Base-by-base conservation (phyloP, 2,329 filamentous ascomycete genomes). In the Colletotrichum cordylinicola region DNA sequence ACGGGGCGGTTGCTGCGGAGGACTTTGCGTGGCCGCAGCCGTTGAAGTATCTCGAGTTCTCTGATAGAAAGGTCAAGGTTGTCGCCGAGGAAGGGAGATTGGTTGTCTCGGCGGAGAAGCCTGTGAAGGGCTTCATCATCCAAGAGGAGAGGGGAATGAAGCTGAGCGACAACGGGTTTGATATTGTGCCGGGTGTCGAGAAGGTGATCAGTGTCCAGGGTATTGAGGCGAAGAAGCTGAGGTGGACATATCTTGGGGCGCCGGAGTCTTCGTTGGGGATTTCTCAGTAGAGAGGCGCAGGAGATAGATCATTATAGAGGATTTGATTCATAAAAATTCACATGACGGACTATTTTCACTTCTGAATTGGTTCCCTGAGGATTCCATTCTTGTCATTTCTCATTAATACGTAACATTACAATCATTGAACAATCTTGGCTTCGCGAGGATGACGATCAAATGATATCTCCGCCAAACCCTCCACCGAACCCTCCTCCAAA, bases 11-110 rank as follows among this genome's bases (percentile, higher is more conserved):
- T 18, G 80, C 90, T 3, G 86, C 89, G 6, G 83, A 86, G 16
- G 89, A 90, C 73, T 84, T 87, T 15, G 89, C 90, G 35, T 93
- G 91, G 91, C 91, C 91, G 1, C 89, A 93, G 64, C 91, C 91
- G 1, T 78, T 93, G 67, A 93, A 93, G 82, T 92, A 92, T 76
- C 81, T 91, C 2, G 86, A 89, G 77, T 83, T 93, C 56, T 81
- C 85, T 15, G 82, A 87, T 52, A 86, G 88, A 31, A 80, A 83
- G 1, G 80, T 91, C 13, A 79, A 79, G 12, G 79, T 87, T 29
- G 76, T 81, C 15, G 58, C 55, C 9, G 39, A 43, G 31, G 58
- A 83, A 8, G 79, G 80, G 5, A 70, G 72, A 2, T 80, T 85
- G 31, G 79, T 76, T 67, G 78, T 85, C 18, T 79, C 84, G 80